Conservation (phyloP, 2,329 filamentous ascomycete species). For the Monosporascus sp. region DNA sequence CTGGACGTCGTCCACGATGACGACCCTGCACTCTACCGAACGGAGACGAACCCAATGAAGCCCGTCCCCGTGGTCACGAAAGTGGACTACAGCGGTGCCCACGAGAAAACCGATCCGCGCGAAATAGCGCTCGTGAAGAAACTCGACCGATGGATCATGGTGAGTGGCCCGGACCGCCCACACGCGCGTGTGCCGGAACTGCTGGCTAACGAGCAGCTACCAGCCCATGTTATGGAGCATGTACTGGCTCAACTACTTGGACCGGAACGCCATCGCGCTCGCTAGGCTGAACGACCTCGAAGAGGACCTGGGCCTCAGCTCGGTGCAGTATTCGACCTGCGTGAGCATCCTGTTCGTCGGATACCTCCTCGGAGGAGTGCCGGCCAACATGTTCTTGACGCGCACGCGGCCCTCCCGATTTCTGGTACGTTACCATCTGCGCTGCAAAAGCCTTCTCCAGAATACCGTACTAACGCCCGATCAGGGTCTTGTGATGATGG, state of each 20-base stretch:
- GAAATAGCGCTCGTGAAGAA: not conserved
- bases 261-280: constrained; percentile 39
- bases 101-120: not conserved
- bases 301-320: constrained; percentile 12
- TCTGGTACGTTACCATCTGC: constrained; percentile 1
- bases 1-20: too few relatives aligned
- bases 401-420: constrained; percentile 14
- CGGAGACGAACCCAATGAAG: too few relatives aligned
- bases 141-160: not conserved
- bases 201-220: not conserved
- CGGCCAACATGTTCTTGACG: constrained; percentile 27
- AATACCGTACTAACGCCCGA: too few relatives aligned
- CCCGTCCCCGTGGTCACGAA: too few relatives aligned
- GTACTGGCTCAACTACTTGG: constrained; percentile 36
- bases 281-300: constrained; percentile 24
- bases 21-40: too few relatives aligned
- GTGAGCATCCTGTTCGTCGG: constrained; percentile 7
- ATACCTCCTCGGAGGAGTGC: constrained; percentile 22
- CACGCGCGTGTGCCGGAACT: too few relatives aligned
- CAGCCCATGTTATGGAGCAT: constrained; percentile 2
- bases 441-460: too few relatives aligned
- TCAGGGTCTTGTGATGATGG: constrained; percentile 19
- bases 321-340: constrained; percentile 5
- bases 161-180: not conserved
- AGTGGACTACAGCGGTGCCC: not conserved